A percentile compares a stretch with the other conserved stretches of the same genome.
Conservation (phyloP, 805 yeast genomes). For the Candida methanosorbosa region DNA sequence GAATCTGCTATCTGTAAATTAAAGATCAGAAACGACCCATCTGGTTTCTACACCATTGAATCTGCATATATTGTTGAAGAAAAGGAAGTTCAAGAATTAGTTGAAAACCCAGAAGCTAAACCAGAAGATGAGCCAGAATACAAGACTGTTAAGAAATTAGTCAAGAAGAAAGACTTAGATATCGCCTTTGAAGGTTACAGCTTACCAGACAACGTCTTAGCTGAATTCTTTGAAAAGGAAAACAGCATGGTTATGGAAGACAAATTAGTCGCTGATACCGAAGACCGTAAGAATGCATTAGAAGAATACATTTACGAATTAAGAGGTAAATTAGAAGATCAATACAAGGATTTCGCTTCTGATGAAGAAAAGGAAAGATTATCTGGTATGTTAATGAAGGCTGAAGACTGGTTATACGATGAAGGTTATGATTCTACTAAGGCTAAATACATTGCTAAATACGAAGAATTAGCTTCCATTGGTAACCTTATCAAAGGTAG, state of each 20-base stretch:
- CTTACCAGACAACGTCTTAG: conserved; percentile 46
- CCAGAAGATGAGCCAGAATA: conserved; percentile 77
- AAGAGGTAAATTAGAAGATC: conserved; percentile 94
- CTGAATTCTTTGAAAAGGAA: conserved; percentile 71
- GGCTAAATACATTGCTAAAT: conserved; percentile 95
- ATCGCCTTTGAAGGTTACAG: conserved; percentile 57
- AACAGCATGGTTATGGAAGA: conserved; percentile 79
- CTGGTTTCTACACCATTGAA: conserved; percentile 91
- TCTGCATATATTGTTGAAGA: conserved; percentile 94
- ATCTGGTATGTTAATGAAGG: conserved; percentile 60
- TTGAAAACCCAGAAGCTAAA: conserved; percentile 49
- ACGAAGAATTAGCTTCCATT: conserved; percentile 90
- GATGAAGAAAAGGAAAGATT: conserved; percentile 84
- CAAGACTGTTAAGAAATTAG: conserved; percentile 85
- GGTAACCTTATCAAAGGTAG: conserved; percentile 96
- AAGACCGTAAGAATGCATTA: conserved; percentile 95
- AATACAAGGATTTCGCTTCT: conserved; percentile 79
- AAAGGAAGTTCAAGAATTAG: conserved; percentile 78
- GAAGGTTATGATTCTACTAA: conserved; percentile 95
- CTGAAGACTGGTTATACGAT: conserved; percentile 98
- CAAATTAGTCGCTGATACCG: conserved; percentile 96
- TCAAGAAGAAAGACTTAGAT: conserved; percentile 75
- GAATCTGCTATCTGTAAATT: conserved; percentile 75
- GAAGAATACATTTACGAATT: conserved; percentile 98
- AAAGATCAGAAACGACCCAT: conserved; percentile 94